Evolutionary conservation across 441 rosid genomes (phyloP).

Genomic region (Gossypium davidsonii): DNA sequence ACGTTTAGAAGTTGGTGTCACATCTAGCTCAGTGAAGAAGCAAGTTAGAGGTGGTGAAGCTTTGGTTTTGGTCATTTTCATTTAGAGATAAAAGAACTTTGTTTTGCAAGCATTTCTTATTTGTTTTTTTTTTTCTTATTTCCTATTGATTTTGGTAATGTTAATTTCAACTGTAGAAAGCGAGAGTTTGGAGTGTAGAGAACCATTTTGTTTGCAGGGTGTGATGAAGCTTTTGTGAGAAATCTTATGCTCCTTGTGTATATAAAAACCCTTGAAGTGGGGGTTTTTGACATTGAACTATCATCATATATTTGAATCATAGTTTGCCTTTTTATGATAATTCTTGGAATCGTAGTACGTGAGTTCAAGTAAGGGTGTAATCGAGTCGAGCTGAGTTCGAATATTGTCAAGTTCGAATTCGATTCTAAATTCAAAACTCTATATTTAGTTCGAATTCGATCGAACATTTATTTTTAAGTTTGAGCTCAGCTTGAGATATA

Average conservation of each 20-base stretch:
- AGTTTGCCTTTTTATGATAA: background rate
- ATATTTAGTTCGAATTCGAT: too few species aligned
- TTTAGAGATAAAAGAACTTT: conserved; percentile 15
- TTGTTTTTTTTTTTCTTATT: background rate
- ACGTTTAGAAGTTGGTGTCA: background rate
- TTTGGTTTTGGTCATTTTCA: conserved; percentile 19
- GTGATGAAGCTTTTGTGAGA: conserved; percentile 25
- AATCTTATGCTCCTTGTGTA: conserved; percentile 21
- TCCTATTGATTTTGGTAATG: conserved; percentile 15
- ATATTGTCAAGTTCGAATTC: too few species aligned
- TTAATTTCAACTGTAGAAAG: conserved; percentile 32
- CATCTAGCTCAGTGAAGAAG: conserved; percentile 12
- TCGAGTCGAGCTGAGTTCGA: too few species aligned
- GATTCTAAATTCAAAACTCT: too few species aligned
- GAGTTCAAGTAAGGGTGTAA: too few species aligned
- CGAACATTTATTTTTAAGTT: too few species aligned
- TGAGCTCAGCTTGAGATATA: too few species aligned
- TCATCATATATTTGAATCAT: conserved; percentile 10
- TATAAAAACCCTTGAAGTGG: conserved; percentile 21
- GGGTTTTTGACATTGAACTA: conserved; percentile 10
- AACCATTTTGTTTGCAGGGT: conserved; percentile 22
- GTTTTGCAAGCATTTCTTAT: conserved; percentile 1
- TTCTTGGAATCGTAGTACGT: background rate
- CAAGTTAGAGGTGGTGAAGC: background rate
- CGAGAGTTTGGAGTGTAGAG: conserved; percentile 28